A percentile compares a stretch with the other conserved stretches of the same genome.
phyloP scores from a whole-genome alignment of 495 filamentous ascomycete genomes.

The Lepidopterella palustris region DNA sequence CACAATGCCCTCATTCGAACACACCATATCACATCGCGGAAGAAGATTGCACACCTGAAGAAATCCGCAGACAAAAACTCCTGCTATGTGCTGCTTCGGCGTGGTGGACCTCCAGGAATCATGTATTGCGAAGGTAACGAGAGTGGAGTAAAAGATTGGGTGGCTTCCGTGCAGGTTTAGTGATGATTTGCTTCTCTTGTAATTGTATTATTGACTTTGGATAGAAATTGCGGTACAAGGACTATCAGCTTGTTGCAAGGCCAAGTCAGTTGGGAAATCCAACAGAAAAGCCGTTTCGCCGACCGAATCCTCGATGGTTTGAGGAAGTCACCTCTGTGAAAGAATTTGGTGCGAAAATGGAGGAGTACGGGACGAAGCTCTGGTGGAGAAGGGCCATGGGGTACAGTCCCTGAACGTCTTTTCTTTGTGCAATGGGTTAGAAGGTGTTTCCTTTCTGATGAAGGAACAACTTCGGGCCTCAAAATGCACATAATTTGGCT shows the following conservation, averaged over 20 bases:
- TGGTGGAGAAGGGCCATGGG: slow-evolving; percentile 41
- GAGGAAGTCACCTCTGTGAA: slow-evolving; percentile 34
- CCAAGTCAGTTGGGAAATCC: slow-evolving; percentile 15
- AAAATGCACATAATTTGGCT: too few species aligned
- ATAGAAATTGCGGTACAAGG: slow-evolving; percentile 36
- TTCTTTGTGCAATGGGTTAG: too few species aligned
- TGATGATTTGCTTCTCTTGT: background rate
- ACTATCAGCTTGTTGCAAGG: slow-evolving; percentile 34
- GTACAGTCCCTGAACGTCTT: slow-evolving; percentile 19
- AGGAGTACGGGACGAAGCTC: slow-evolving; percentile 22
- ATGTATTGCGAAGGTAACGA: slow-evolving; percentile 67
- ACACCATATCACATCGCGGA: slow-evolving; percentile 77
- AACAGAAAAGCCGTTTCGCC: background rate
- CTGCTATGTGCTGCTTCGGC: slow-evolving; percentile 58
- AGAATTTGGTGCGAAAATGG: slow-evolving; percentile 34
- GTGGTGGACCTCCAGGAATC: slow-evolving; percentile 62
- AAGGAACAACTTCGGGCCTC: too few species aligned
- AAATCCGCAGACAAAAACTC: slow-evolving; percentile 52
- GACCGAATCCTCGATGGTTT: slow-evolving; percentile 13
- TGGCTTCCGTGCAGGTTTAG: slow-evolving; percentile 46
- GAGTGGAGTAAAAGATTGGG: slow-evolving; percentile 48
- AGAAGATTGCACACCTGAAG: slow-evolving; percentile 62
- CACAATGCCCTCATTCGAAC: slow-evolving; percentile 60
- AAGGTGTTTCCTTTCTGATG: too few species aligned
- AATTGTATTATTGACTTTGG: background rate